phyloP scores from a whole-genome alignment of 2,329 filamentous ascomycete genomes.

The Fusarium humuli region DNA sequence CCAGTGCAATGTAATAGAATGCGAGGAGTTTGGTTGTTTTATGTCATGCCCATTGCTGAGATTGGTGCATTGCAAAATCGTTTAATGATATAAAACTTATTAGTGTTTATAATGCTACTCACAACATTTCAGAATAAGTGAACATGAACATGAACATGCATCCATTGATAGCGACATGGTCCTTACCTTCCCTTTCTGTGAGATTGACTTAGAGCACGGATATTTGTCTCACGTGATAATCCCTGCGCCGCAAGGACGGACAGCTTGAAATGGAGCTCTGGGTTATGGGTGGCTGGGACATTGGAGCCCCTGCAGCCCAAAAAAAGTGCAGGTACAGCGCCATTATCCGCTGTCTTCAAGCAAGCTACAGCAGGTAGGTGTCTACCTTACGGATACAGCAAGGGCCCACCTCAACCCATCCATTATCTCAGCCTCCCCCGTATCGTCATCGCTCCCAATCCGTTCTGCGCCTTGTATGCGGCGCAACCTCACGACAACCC shows the following conservation, averaged over 20 bases:
- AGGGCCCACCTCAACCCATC: conserved; percentile 42
- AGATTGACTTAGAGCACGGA: not conserved
- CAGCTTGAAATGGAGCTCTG: not conserved
- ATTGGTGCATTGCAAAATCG: conserved; percentile 1
- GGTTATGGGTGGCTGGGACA: conserved; percentile 17
- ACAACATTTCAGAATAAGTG: conserved; percentile 5
- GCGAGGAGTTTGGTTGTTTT: conserved; percentile 22
- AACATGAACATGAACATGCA: not conserved
- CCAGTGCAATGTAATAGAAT: conserved; percentile 6
- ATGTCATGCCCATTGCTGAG: not conserved
- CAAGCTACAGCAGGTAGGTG: conserved; percentile 18
- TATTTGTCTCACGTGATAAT: conserved; percentile 34
- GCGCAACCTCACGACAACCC: conserved; percentile 43
- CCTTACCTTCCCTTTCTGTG: not conserved
- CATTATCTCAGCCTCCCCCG: conserved; percentile 49
- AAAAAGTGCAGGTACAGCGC: conserved; percentile 37
- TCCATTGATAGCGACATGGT: not conserved
- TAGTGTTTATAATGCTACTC: not conserved
- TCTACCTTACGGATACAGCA: not conserved
- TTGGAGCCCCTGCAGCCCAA: conserved; percentile 39
- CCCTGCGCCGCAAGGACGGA: not conserved
- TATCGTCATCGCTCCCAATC: conserved; percentile 46
- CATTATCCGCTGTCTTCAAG: conserved; percentile 35
- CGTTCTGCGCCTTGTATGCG: conserved; percentile 44
- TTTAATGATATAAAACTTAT: not conserved